A percentile compares a stretch with the other conserved stretches of the same genome.
These are phyloP conservation scores for Medicago ruthenica DNA, from an alignment of 306 rosid species.

Conservation along the genomic window DNA sequence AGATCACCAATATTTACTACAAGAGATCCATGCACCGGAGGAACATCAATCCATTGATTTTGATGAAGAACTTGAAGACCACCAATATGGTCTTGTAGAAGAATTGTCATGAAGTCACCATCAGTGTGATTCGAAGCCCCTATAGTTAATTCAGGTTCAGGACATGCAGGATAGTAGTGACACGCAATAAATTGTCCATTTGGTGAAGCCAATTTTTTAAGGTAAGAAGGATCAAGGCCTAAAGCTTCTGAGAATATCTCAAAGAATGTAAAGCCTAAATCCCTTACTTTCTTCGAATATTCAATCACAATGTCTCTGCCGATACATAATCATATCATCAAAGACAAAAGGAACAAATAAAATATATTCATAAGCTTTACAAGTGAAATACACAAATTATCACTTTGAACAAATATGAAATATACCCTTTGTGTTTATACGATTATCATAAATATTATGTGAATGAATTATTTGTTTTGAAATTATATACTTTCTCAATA, in stretches of 20 bases:
- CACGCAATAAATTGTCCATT: constrained; percentile 7
- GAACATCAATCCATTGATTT: constrained; percentile 27
- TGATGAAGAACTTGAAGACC: constrained; percentile 53
- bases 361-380: too few species aligned
- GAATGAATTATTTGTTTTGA: too few species aligned
- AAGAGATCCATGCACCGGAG: constrained; percentile 35
- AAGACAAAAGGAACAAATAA: too few species aligned
- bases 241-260: constrained; percentile 49
- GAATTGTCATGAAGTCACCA: constrained; percentile 46
- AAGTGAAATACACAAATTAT: too few species aligned
- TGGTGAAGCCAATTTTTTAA: neutral
- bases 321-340: neutral
- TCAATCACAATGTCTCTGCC: constrained; percentile 45
- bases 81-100: constrained; percentile 56
- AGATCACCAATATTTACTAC: constrained; percentile 46
- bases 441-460: too few species aligned
- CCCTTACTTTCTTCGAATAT: constrained; percentile 46
- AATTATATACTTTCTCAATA: too few species aligned
- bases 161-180: constrained; percentile 50
- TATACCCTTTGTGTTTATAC: too few species aligned
- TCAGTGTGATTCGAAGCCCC: constrained; percentile 47
- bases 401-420: too few species aligned
- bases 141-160: constrained; percentile 50
- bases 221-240: constrained; percentile 19
- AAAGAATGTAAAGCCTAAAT: constrained; percentile 31